These are phyloP conservation scores for Vigna nakashimae DNA, from an alignment of 306 rosid species.

Conservation along the genomic window DNA sequence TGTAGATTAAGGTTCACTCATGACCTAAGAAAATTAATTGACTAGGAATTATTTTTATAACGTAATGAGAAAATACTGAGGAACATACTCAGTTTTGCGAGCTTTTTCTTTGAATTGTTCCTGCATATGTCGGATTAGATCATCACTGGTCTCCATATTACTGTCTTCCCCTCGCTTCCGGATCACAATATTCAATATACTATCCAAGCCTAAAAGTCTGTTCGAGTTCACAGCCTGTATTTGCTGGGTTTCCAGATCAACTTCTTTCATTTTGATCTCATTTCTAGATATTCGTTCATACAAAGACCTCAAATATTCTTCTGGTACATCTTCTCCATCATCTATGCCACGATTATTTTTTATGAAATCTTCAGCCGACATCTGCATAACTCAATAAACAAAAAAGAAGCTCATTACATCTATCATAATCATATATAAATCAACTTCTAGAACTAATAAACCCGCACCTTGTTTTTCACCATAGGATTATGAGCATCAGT, in stretches of 20 bases:
- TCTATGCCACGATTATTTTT: constrained; percentile 98
- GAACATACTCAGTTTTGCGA: constrained; percentile 94
- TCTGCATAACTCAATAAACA: constrained; percentile 63
- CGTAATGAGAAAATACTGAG: constrained; percentile 35
- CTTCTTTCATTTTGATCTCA: constrained; percentile 98
- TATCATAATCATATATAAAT: constrained; percentile 39
- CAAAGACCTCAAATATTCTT: constrained; percentile 86
- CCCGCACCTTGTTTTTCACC: constrained; percentile 95
- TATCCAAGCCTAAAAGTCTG: constrained; percentile 87
- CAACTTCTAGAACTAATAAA: constrained; percentile 32
- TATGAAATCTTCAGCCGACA: constrained; percentile 99
- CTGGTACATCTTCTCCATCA: constrained; percentile 98
- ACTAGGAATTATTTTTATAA: constrained; percentile 15
- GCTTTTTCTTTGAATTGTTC: constrained; percentile 98
- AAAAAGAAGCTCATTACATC: constrained; percentile 31
- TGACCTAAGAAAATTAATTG: constrained; percentile 12
- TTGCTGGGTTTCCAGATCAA: constrained; percentile 86
- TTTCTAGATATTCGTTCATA: constrained; percentile 93
- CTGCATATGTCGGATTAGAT: constrained; percentile 94
- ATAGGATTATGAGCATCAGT: constrained; percentile 96
- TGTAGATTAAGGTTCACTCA: constrained; percentile 31
- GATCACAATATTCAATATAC: constrained; percentile 92
- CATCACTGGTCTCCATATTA: constrained; percentile 92
- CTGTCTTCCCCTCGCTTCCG: constrained; percentile 88
- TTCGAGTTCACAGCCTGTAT: constrained; percentile 84